These are phyloP conservation scores for Neopestalotiopsis sp. DNA, from an alignment of 2,329 filamentous ascomycete species.

Conservation along the genomic window DNA sequence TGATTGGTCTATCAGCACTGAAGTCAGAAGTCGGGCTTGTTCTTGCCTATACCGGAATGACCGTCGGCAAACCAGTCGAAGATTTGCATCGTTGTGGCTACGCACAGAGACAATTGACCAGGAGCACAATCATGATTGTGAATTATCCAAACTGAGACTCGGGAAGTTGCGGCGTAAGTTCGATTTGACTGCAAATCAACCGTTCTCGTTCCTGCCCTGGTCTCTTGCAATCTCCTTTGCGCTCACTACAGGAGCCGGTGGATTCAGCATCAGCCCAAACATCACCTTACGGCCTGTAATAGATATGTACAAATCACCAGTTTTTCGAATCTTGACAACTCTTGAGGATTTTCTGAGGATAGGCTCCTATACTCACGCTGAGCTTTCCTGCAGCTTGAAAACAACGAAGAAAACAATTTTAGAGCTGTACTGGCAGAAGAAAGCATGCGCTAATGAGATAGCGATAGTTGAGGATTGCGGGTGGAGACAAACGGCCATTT, in stretches of 20 bases:
- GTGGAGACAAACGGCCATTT: no score
- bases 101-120: neutral
- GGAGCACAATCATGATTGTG: neutral
- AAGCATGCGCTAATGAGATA: no score
- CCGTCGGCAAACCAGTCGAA: neutral
- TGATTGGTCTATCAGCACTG: neutral
- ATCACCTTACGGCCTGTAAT: neutral
- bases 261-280: neutral
- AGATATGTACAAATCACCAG: neutral
- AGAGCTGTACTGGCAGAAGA: neutral
- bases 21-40: neutral
- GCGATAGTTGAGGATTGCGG: no score
- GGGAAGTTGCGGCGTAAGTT: neutral
- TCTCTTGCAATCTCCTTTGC: neutral
- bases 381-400: neutral
- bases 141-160: neutral
- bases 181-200: neutral
- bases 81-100: neutral
- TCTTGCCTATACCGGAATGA: neutral
- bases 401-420: neutral
- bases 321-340: neutral
- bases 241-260: neutral
- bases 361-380: neutral
- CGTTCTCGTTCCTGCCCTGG: neutral
- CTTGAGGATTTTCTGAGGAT: neutral